Evolutionary conservation across 139 green algal genomes (phyloP), one percentile per base, ranked within the genome.

Genomic region (Mesostigma viride): DNA sequence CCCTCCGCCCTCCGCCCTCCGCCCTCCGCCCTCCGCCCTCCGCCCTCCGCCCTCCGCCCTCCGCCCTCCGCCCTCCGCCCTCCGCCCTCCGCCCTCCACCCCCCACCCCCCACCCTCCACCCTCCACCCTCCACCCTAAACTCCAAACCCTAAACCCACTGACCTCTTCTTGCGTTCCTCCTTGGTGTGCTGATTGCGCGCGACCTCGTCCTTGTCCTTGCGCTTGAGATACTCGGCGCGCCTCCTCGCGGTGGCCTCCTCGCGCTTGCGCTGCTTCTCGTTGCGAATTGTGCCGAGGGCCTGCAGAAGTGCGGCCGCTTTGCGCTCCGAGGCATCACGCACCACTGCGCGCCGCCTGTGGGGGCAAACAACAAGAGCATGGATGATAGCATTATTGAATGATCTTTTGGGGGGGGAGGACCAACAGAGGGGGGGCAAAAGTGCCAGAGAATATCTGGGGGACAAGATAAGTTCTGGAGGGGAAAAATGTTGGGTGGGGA

Each of bases 281-380:
- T 96, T 95, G 62, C 90, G 82, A 62, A 97, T 92, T n/a, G 91
- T 86, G 62, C 91, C 91, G 27, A 97, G 89, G 80, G 95, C 86
- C 69, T 89, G 75, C 63, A 96, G 48, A 75, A 97, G 78, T 26
- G 82, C 82, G 48, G 76, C 69, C 2, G 82, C 76, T 65, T 79
- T 77, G 62, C 80, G 79, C 75, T 95, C 87, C 33, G 74, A 60
- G 34, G 82, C 62, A 62, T 92, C 86, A 64, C 88, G 61, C 6
- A 95, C 85, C 28, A 94, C 86, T 0, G 88, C 88, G 5, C 89
- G 84, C 62, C 78, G 57, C 26, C 53, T 65, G 22, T 27, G 6
- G 53, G 22, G 26, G 22, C 17, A 51, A 51, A 51, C 40, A 14
- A 14, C 40, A 14, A 51, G 40, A 24, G 40, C 14, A 8, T 24